Conservation (phyloP, 148 eudicot genomes). For the Rhododendron griersonianum region DNA sequence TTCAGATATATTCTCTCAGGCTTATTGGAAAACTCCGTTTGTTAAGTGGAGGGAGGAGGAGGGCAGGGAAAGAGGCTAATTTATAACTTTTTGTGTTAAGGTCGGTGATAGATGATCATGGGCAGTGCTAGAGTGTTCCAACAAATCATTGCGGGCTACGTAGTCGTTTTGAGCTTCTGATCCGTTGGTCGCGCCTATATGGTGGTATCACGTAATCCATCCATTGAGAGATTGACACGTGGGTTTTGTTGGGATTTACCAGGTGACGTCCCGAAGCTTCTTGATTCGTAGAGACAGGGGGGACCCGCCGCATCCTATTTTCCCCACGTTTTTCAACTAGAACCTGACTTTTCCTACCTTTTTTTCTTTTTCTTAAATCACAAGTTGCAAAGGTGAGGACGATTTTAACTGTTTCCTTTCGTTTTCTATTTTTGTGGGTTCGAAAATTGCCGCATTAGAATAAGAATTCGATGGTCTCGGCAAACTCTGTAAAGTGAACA, state of each 20-base stretch:
- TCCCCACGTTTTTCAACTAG: background rate
- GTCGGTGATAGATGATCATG: background rate
- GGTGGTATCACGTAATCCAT: background rate
- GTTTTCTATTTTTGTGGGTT: too few relatives aligned
- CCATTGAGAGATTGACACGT: conserved; percentile 24
- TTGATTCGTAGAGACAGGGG: background rate
- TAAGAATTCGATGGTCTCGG: too few relatives aligned
- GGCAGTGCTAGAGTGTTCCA: conserved; percentile 6
- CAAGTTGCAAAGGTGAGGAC: background rate
- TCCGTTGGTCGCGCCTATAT: conserved; percentile 1
- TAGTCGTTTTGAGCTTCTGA: background rate
- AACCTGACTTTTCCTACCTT: background rate
- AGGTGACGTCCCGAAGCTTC: background rate
- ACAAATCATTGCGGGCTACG: conserved; percentile 1
- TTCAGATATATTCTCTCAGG: background rate
- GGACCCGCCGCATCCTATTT: background rate
- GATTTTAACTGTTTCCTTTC: too few relatives aligned
- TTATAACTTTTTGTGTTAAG: background rate
- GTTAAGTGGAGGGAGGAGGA: background rate
- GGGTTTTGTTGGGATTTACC: background rate
- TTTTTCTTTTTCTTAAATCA: background rate
- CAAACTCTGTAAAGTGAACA: too few relatives aligned
- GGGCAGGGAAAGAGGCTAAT: background rate
- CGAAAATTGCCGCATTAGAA: too few relatives aligned
- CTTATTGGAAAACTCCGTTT: background rate